Base-by-base conservation (phyloP, 1,284 basidiomycete species). In the Volvariella volvacea region DNA sequence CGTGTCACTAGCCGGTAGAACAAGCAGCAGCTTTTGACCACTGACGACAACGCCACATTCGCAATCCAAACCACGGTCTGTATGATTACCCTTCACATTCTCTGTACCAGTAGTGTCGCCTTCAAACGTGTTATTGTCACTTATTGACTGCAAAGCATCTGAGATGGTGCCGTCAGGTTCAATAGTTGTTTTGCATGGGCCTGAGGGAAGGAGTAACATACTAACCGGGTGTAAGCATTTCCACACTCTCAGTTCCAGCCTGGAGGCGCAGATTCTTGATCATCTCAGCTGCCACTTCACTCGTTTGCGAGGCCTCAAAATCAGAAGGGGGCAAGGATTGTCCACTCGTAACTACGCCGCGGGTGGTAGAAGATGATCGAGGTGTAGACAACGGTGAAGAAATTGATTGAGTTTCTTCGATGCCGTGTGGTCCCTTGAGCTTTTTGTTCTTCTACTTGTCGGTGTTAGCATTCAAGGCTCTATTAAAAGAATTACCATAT, bases 41-140 rank as follows among this genome's bases (percentile, higher is more conserved):
- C 67, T 41, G 52, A 84, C 86, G 44, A 52, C 50, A 43, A 83
- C 70, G 10, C 74, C 79, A 53, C 85, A 88, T 53, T 83, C 80
- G 53, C 85, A 88, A 15, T 78, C 65, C 4, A 71, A 52, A 8
- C 64, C 67, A 32, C 55, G 55, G 44, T 66, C 61, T 36, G 54
- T 39, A 34, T 21, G 12, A 12, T 49, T 28, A 12, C 25, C 12
- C 6, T 28, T 28, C n/a, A n/a, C n/a, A n/a, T n/a, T n/a, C n/a
- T n/a, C n/a, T n/a, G n/a, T n/a, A n/a, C n/a, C n/a, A n/a, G n/a
- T n/a, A n/a, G n/a, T n/a, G n/a, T n/a, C n/a, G n/a, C n/a, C n/a
- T n/a, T n/a, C n/a, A n/a, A n/a, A n/a, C n/a, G n/a, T n/a, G n/a
- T n/a, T n/a, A n/a, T n/a, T n/a, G n/a, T n/a, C n/a, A n/a, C n/a